Base-by-base conservation (phyloP, 2,329 filamentous ascomycete species). In the Stenocarpella maydis region DNA sequence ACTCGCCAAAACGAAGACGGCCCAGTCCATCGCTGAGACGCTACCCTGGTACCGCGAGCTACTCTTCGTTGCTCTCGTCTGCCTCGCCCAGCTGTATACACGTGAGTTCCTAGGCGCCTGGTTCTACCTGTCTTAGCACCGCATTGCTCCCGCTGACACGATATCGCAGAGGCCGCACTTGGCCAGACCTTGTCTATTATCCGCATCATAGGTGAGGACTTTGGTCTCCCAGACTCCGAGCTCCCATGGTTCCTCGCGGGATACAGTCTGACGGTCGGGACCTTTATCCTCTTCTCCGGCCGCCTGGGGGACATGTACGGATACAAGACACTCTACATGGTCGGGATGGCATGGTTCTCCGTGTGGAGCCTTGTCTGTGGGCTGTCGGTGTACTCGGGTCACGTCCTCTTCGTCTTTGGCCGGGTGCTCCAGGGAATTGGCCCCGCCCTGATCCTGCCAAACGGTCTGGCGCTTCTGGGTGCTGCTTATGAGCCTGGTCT, bases 401-500 rank as follows among this genome's bases (percentile, higher is more conserved):
- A 75, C 49, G 69, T 78, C 28, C 75, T 80, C 68, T 86, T 87
- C 73, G 80, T 81, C 47, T 79, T 86, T 65, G 80, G 80, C 34
- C 82, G 86, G 28, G 84, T 81, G 2, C 76, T 88, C 12, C 84
- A 87, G 71, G 84, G 85, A 2, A 83, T 87, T 49, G 88, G 87
- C 0, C 85, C 87, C 0, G 85, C 87, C 0, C 80, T 90, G 53
- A 73, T 83, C 54, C 76, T 90, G 21, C 87, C 88, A 0, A 90
- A 89, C 73, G 84, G 79, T 1, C 77, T 90, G 43, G 87, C 86
- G 2, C 80, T 90, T 19, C 76, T 90, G 5, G 87, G 87, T 5
- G 78, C 79, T 0, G 81, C 82, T 1, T 90, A 90, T 73, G 76
- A 79, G 1, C 75, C 76, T 0, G 79, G 80, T 1, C 69, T 69